phyloP scores from a whole-genome alignment of 192 early-diverging fungal species.

The Dimargaris verticillata region DNA sequence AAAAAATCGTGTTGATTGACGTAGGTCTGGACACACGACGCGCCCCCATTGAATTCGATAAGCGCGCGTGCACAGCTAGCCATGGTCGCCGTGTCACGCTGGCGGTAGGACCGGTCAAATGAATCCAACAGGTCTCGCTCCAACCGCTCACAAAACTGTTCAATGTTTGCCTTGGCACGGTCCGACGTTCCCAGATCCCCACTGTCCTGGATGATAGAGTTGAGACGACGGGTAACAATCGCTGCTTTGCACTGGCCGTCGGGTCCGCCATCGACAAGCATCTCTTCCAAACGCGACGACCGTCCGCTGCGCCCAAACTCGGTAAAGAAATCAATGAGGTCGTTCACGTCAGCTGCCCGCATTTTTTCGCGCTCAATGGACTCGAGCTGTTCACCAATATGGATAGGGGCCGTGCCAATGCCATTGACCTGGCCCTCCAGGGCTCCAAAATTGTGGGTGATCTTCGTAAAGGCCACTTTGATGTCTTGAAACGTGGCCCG shows the following conservation, averaged over 20 bases:
- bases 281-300: conserved; percentile 52
- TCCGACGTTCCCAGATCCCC: conserved; percentile 23
- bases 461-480: conserved; percentile 65
- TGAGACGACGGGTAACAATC: conserved; percentile 65
- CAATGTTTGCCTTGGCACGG: conserved; percentile 69
- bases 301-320: conserved; percentile 65
- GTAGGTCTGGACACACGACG: conserved; percentile 83
- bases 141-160: conserved; percentile 81
- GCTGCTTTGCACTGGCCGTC: conserved; percentile 85
- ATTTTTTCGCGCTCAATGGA: conserved; percentile 83
- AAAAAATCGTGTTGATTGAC: conserved; percentile 98
- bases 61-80: conserved; percentile 69
- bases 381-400: conserved; percentile 95
- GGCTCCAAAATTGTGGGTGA: conserved; percentile 71
- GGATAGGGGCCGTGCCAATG: conserved; percentile 89
- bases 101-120: conserved; percentile 73
- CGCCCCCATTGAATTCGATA: conserved; percentile 89
- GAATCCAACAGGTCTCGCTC: conserved; percentile 75
- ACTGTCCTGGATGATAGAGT: conserved; percentile 40
- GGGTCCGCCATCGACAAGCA: conserved; percentile 47
- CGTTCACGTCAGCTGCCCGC: conserved; percentile 71
- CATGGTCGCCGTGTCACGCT: conserved; percentile 48
- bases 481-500: conserved; percentile 66
- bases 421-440: conserved; percentile 78
- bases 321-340: conserved; percentile 84